Evolutionary conservation across 1,139 yeast genomes (phyloP), one percentile per base, ranked within the genome.

Genomic region (Lodderomyces theae): DNA sequence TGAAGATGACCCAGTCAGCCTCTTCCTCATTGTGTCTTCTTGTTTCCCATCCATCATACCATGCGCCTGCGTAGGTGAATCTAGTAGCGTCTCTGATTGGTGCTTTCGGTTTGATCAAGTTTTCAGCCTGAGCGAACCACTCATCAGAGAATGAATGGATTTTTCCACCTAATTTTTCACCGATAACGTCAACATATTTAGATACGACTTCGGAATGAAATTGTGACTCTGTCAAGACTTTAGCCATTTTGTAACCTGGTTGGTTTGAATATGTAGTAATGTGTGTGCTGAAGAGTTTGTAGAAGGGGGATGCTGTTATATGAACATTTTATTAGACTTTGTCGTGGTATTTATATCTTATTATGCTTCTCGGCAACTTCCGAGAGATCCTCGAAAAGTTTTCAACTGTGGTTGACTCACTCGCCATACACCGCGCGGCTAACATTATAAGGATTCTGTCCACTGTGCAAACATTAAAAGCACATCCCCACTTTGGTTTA

Each of bases 21-120:
- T 80, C 88, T 46, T 72, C 84, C 2, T 79, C 65, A 62, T 90
- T 90, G 69, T 90, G 97, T 64, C 97, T 77, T 60, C 97, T 76
- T 17, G 97, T 89, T 63, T 90, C 97, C 97, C 97, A 90, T 12
- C 97, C 97, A 53, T 90, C 97, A 58, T 86, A 90, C 96, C 97
- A 89, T 5, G 96, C 96, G 41, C 97, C 97, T 4, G 90, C 79
- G 49, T 79, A 84, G 4, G 85, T 79, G 63, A 87, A 90, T 53
- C 76, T 72, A 15, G 89, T 82, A 17, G 86, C 84, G 55, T 87
- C 95, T 56, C 94, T 73, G 43, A 87, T 76, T 4, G 97, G 95
- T 6, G 81, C 73, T 41, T 74, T 74, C 28, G 96, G 90, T 57
- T 86, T 82, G 61, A 88, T 82, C 56, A 90, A 74, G 64, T 90